Evolutionary conservation across 768 basidiomycete species (phyloP), one percentile per base, ranked within the genome.

Genomic region (Mrakia frigida): DNA sequence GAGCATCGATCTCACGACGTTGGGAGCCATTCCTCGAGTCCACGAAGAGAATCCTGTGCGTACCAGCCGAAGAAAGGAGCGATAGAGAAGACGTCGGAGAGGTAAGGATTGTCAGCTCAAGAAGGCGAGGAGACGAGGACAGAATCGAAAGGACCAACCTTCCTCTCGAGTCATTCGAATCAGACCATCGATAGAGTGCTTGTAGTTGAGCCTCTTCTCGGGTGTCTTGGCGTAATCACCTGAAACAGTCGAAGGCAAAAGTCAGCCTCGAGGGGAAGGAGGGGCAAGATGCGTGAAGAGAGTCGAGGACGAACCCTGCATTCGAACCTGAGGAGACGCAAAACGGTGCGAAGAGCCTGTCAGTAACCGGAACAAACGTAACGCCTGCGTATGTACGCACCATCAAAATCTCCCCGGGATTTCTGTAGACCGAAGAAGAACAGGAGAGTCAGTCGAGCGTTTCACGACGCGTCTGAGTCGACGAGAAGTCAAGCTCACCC

Each of bases 161-260:
- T 96, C 93, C 82, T 95, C 93, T 1, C 89, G 87, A 16, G 93
- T 88, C 92, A 96, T 95, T 90, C 92, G 85, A 10, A 87, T 78
- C n/a, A 25, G 46, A 33, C 52, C 73, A 43, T 28, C 75, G 73
- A 95, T 88, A 78, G 90, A 91, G 82, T 95, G 87, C 85, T 92
- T 92, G 83, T 96, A 96, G 81, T 92, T 92, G 85, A 94, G 91
- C 59, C 92, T 87, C 83, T 92, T 91, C 84, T 92, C 92, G 18
- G 90, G 89, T 1, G 92, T 88, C 82, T 94, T 94, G 11, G 93
- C 93, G 80, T 91, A 90, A 84, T 96, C 93, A 52, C 91, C 93
- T 84, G 56, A 53, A 3, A 1, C 11, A 56, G n/a, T 0, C 1
- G n/a, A 25, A 28, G 56, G 53, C 16, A 23, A 25, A 6, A n/a